Percentiles rank a stretch among this genome's conserved stretches.
phyloP scores from a whole-genome alignment of 2,329 filamentous ascomycete genomes.

The Colletotrichum higginsianum region DNA sequence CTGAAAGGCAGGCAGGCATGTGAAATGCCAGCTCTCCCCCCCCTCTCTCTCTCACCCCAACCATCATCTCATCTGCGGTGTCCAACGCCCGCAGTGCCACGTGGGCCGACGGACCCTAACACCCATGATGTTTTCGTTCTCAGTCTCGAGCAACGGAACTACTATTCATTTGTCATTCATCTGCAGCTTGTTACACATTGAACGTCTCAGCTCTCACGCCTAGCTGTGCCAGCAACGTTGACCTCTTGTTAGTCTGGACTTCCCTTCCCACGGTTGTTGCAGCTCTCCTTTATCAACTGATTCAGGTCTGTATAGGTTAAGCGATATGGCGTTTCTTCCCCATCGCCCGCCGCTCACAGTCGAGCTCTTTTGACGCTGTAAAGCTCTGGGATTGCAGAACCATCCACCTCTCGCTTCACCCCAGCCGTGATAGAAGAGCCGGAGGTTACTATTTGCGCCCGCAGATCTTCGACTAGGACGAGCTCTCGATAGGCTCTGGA shows the following conservation, averaged over 20 bases:
- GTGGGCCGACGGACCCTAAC: slow-evolving; percentile 11
- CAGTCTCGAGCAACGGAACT: neutral
- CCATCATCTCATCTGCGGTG: slow-evolving; percentile 20
- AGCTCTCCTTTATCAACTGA: neutral
- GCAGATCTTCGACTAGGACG: neutral
- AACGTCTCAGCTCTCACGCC: slow-evolving; percentile 11
- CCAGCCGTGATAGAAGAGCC: neutral
- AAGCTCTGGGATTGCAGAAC: neutral
- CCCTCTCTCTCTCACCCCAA: too few species aligned
- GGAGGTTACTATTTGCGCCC: neutral
- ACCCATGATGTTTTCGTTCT: slow-evolving; percentile 9
- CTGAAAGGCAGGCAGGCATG: slow-evolving; percentile 9
- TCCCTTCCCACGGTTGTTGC: neutral
- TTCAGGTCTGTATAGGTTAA: neutral
- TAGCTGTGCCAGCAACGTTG: neutral
- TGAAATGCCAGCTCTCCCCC: slow-evolving; percentile 1
- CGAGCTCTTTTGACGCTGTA: neutral
- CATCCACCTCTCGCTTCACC: slow-evolving; percentile 4
- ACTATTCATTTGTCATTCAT: neutral
- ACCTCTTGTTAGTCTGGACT: neutral
- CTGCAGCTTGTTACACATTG: slow-evolving; percentile 1
- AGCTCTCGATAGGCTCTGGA: neutral
- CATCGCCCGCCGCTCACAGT: neutral
- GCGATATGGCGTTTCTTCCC: neutral
- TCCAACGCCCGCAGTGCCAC: slow-evolving; percentile 12